Evolutionary conservation across 208 protist genomes (phyloP), one percentile per base, ranked within the genome.

Genomic region (Dictyostelium gargantuum): DNA sequence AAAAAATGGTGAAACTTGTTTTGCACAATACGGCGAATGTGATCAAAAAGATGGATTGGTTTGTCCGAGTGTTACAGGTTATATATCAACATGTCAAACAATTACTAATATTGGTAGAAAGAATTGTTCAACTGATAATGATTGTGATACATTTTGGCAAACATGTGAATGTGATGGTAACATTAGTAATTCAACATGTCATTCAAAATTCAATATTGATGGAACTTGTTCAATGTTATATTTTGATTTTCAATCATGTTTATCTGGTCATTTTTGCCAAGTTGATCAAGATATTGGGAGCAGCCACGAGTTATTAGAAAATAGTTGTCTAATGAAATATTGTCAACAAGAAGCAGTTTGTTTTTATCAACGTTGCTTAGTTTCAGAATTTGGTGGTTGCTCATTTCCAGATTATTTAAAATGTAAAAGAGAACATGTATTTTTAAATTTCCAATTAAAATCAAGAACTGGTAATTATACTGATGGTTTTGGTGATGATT

Each of bases 11-110:
- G 42, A 85, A 32, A 13, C n/a, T 19, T 85, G 80, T 46, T 85
- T 44, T 21, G 32, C 79, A 9, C 80, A 85, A 38, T 85, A 52
- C 56, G 80, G 80, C 8, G 80, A 85, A 44, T 85, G 80, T 58
- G 29, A 85, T 56, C 54, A 58, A 44, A 15, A 61, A 3, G 6
- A 54, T 15, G 80, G 80, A 17, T 29, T 73, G 8, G 40, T 40
- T 17, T 85, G 80, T 15, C 42, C 61, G 13, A 21, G 61, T 26
- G 32, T 21, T 6, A 44, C 9, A 44, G 80, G 80, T 54, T 2
- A 19, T 1, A 42, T 44, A 3, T 42, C 38, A 6, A 50, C 42
- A 21, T 85, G 80, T 56, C 21, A 29, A 3, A 1, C n/a, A n/a
- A 23, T 29, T 1, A 15, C 2, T 3, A 10, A 82, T 38, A 6